Percentiles rank a stretch among this genome's conserved stretches.
phyloP scores from a whole-genome alignment of 345 rosid species.

The Abelmoschus esculentus region DNA sequence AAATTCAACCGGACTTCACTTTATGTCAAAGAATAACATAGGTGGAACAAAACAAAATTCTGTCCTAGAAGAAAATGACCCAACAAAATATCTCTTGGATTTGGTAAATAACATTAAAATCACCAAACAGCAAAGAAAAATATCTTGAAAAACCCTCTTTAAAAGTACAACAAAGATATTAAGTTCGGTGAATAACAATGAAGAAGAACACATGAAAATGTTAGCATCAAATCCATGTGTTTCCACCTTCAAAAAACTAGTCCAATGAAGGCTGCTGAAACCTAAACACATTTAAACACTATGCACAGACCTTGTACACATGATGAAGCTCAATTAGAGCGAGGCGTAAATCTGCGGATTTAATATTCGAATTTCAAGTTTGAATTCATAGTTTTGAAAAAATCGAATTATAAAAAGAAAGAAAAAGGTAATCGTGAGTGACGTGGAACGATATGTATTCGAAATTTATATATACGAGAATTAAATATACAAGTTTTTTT shows the following conservation, averaged over 20 bases:
- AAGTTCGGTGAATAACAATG: background rate
- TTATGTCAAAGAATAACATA: too few relatives aligned
- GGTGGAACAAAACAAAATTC: background rate
- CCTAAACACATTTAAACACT: background rate
- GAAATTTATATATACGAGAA: too few relatives aligned
- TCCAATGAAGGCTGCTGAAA: background rate
- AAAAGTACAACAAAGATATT: too few relatives aligned
- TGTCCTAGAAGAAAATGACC: background rate
- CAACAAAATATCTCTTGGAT: background rate
- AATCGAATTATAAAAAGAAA: too few relatives aligned
- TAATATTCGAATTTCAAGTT: too few relatives aligned
- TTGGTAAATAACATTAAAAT: constrained; percentile 1
- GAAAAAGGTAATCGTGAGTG: too few relatives aligned
- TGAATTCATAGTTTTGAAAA: too few relatives aligned
- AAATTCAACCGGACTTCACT: too few relatives aligned
- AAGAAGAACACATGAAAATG: background rate
- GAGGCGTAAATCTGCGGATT: background rate
- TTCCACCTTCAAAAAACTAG: background rate
- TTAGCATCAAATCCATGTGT: background rate
- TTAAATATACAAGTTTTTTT: too few relatives aligned
- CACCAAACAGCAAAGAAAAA: background rate
- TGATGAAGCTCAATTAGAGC: too few relatives aligned
- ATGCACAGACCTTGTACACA: background rate
- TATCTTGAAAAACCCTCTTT: background rate
- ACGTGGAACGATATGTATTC: background rate